Base-by-base conservation (phyloP, 768 basidiomycete species). In the Rhizopogon rudus region DNA sequence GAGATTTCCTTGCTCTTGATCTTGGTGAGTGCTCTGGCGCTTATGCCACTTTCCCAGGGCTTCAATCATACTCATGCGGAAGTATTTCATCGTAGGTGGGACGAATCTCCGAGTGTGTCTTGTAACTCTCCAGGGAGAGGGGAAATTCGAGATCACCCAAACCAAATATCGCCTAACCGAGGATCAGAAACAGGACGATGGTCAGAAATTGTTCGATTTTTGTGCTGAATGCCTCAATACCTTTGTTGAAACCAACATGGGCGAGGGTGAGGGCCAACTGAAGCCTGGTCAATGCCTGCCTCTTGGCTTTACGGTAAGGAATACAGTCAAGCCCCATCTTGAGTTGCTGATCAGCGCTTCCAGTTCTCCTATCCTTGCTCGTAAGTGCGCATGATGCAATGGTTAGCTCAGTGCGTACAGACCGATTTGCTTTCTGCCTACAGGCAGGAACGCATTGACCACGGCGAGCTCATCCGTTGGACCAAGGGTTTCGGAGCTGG, bases 41-140 rank as follows among this genome's bases (percentile, higher is more conserved):
- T 44, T 17, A 7, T 44, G 17, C 31, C 31, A n/a, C 40, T 53
- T n/a, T 25, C n/a, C 17, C 7, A 40, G 40, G 51, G 59, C 44
- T 33, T 17, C 39, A 45, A 52, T 55, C 39, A 50, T 51, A 43
- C 42, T 43, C 35, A 35, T 46, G 42, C 40, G 44, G 51, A 40
- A 31, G 7, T 14, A 41, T n/a, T 29, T 33, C 29, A 22, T 53
- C 16, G 16, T 56, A 91, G 91, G 91, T 51, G 95, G 95, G 35
- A 98, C 96, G 22, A 98, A 99, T 67, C 81, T 99, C n/a, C 93
- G 97, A 43, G 97, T 98, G 43, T 99, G 97, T 73, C 87, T 97
- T 43, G 96, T 99, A 49, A 90, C 86, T 29, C 77, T 99, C 2
- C 84, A 89, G 61, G 97, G 97, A 25, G 81, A 86, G 9, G 96